Conservation (phyloP, 2,329 filamentous ascomycete genomes). For the Trichoderma sp. region DNA sequence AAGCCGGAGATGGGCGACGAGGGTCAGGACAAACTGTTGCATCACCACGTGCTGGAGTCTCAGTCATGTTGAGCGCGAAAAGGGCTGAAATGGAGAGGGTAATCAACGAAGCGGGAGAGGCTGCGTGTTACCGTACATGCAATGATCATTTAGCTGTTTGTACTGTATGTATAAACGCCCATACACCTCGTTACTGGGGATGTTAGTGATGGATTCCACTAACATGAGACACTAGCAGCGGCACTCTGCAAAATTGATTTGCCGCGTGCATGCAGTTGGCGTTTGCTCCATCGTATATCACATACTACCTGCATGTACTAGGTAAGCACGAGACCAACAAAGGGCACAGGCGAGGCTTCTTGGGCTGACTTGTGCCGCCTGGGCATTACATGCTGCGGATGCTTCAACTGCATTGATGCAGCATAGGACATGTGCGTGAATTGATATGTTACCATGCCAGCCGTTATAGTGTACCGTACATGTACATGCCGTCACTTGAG, state of each 20-base stretch:
- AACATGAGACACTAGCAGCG: neutral
- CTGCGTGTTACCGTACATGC: neutral
- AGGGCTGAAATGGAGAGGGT: no score
- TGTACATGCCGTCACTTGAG: no score
- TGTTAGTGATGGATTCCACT: neutral
- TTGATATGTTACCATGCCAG: neutral
- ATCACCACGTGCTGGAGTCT: neutral
- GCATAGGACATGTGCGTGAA: neutral
- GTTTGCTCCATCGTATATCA: no score
- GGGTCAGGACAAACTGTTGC: neutral
- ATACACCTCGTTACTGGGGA: neutral
- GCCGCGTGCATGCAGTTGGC: neutral
- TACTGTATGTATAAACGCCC: no score
- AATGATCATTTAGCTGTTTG: no score
- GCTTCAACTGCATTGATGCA: neutral
- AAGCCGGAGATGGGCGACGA: neutral
- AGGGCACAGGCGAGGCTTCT: neutral
- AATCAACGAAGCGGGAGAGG: neutral
- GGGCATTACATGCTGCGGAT: neutral
- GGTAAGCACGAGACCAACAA: neutral
- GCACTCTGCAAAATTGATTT: neutral
- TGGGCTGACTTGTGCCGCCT: neutral
- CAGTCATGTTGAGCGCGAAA: neutral
- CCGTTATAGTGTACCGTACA: no score
- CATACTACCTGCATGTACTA: no score